A percentile compares a stretch with the other conserved stretches of the same genome.
phyloP scores from a whole-genome alignment of 2,329 filamentous ascomycete species.

The Cyclaneusma minus region DNA sequence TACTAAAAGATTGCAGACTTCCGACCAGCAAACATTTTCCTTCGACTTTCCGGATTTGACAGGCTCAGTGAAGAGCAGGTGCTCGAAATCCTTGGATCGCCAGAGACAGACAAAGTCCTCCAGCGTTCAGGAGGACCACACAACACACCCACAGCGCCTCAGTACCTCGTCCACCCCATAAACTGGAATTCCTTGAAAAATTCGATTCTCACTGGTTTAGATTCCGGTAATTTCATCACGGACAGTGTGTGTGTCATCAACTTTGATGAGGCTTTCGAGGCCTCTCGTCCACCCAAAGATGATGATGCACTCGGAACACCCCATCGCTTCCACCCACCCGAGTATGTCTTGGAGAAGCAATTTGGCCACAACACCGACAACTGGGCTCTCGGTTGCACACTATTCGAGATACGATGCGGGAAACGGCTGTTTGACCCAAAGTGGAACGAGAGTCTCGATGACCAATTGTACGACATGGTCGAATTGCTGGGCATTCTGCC shows the following conservation, averaged over 20 bases:
- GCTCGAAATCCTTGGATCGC: slow-evolving; percentile 7
- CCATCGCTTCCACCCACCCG: slow-evolving; percentile 16
- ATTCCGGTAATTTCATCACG: slow-evolving; percentile 1
- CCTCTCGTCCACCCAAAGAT: slow-evolving; percentile 5
- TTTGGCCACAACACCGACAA: slow-evolving; percentile 14
- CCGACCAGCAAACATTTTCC: slow-evolving; percentile 15
- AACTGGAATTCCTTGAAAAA: slow-evolving; percentile 9
- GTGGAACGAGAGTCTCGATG: slow-evolving; percentile 17
- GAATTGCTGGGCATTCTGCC: slow-evolving; percentile 18
- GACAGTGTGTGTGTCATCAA: slow-evolving; percentile 9
- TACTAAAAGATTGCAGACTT: slow-evolving; percentile 16
- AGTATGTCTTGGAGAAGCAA: slow-evolving; percentile 12
- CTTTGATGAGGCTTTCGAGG: slow-evolving; percentile 12
- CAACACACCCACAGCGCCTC: slow-evolving; percentile 8
- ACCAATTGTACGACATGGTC: slow-evolving; percentile 15
- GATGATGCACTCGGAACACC: slow-evolving; percentile 18
- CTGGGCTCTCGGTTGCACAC: slow-evolving; percentile 20
- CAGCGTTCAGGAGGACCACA: slow-evolving; percentile 5
- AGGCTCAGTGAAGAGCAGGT: slow-evolving; percentile 11
- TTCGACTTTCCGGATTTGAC: slow-evolving; percentile 11
- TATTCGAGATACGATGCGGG: slow-evolving; percentile 19
- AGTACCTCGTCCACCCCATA: slow-evolving; percentile 11
- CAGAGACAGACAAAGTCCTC: slow-evolving; percentile 2
- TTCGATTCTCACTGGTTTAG: too few relatives aligned
- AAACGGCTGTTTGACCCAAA: slow-evolving; percentile 15